A percentile compares a stretch with the other conserved stretches of the same genome.
These are phyloP conservation scores for Russula griseocarnosa DNA, from an alignment of 768 basidiomycete genomes.

Conservation along the genomic window DNA sequence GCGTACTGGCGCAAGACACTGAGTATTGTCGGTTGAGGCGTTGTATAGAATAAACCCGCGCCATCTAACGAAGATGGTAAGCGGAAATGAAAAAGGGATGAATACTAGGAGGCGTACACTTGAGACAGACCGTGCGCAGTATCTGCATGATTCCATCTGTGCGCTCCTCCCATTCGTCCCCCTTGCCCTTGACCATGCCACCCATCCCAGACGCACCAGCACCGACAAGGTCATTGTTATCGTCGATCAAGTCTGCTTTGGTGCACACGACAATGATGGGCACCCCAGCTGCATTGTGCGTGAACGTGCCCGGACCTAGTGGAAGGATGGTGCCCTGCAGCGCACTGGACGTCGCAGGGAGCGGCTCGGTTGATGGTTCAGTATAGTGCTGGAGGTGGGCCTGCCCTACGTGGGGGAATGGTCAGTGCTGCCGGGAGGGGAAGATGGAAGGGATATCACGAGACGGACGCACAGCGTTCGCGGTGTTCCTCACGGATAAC, in stretches of 20 bases:
- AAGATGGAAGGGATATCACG: conserved; percentile 3
- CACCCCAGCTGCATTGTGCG: conserved; percentile 80
- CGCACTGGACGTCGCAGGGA: conserved; percentile 55
- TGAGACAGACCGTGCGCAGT: conserved; percentile 86
- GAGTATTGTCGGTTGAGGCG: conserved; percentile 70
- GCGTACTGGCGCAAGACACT: conserved; percentile 77
- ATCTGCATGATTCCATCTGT: conserved; percentile 95
- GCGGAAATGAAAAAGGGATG: conserved; percentile 4
- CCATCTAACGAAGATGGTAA: conserved; percentile 58
- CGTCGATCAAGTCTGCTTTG: conserved; percentile 91
- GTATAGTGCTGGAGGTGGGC: conserved; percentile 85
- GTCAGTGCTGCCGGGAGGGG: neutral
- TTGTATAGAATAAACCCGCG: conserved; percentile 88
- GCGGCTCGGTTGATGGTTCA: conserved; percentile 67
- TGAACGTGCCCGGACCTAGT: conserved; percentile 78
- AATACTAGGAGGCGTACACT: conserved; percentile 56
- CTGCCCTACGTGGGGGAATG: conserved; percentile 56
- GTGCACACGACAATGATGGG: conserved; percentile 89
- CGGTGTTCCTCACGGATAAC: conserved; percentile 75
- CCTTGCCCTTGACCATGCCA: conserved; percentile 87
- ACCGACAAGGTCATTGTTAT: conserved; percentile 63
- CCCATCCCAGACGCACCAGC: conserved; percentile 78
- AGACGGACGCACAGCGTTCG: conserved; percentile 64
- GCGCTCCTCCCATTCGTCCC: conserved; percentile 90
- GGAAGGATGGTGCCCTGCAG: conserved; percentile 72